Percentiles rank a stretch among this genome's conserved stretches.
These are phyloP conservation scores for Triticum aestivum DNA, from an alignment of 176 grass and related monocot species.

Conservation along the genomic window DNA sequence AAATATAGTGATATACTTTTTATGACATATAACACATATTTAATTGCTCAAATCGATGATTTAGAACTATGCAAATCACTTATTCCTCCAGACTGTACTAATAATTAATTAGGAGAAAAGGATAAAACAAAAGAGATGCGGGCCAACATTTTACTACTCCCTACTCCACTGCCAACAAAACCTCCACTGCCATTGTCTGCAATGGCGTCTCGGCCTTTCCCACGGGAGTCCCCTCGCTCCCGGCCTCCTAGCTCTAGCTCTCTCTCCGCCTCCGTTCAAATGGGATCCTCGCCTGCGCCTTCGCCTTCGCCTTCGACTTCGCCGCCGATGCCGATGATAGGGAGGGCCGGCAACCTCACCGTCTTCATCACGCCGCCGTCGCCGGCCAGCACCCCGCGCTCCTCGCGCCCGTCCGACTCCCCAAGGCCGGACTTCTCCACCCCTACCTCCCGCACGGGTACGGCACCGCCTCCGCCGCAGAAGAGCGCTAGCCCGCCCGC, in stretches of 20 bases:
- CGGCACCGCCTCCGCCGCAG: not conserved
- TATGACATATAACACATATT: no score
- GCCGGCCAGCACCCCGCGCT: constrained; percentile 40
- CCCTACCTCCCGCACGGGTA: constrained; percentile 20
- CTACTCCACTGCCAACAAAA: constrained; percentile 23
- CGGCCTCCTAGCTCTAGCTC: not conserved
- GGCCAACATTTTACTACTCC: not conserved
- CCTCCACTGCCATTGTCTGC: constrained; percentile 30
- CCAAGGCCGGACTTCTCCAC: constrained; percentile 26
- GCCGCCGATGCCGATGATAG: constrained; percentile 67
- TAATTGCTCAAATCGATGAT: no score
- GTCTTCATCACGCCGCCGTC: constrained; percentile 90
- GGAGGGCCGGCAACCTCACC: constrained; percentile 79
- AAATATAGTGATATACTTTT: no score
- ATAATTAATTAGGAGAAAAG: not conserved
- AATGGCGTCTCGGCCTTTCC: constrained; percentile 43
- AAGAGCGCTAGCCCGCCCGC: not conserved
- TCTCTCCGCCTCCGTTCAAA: not conserved
- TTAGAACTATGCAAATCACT: no score
- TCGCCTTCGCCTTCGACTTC: constrained; percentile 28
- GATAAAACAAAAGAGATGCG: no score
- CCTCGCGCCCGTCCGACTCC: constrained; percentile 22
- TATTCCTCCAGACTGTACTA: no score
- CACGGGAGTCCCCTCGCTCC: constrained; percentile 10
- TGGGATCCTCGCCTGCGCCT: constrained; percentile 36